Base-by-base conservation (phyloP, 345 rosid species). In the Eucalyptus grandis region DNA sequence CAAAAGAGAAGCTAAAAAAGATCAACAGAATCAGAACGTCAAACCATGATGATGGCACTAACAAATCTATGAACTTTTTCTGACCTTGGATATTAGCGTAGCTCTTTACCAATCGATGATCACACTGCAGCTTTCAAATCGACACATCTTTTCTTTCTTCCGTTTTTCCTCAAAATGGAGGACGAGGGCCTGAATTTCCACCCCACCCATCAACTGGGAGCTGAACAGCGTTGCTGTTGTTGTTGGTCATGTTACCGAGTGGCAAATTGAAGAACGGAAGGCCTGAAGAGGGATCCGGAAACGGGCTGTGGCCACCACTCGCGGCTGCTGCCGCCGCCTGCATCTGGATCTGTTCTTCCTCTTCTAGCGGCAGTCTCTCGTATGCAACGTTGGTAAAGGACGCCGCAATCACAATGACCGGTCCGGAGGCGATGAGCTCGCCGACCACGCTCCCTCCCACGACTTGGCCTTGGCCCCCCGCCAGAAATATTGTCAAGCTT, bases 401-500 rank as follows among this genome's bases (percentile, higher is more conserved):
- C 2, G 99, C 93, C 4, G 99, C 98, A 89, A 98, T 97, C 67
- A 98, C 95, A 81, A 98, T 96, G 80, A 98, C 99, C 6, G 99
- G 98, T 9, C 99, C 99, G 0, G 99, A 96, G 26, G 99, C 97
- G 49, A 90, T 95, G 88, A 98, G 90, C 94, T 98, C 99, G 21
- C 99, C 99, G 2, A 96, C 99, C 31, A 98, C 99, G 92, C 93
- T 98, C 40, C 99, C 99, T 1, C 99, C 99, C 9, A 98, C 96
- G 24, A 98, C 98, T 90, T 98, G 99, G 4, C 99, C 99, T 89
- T 97, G 98, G 31, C 97, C 96, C 6, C 99, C 99, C 21, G 98
- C 96, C 27, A 98, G 90, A 87, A 95, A 97, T 69, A 97, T 95
- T 1, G 99, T 96, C 87, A 98, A 89, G 88, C 99, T 97, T 5